Evolutionary conservation across 208 protist genomes (phyloP).

Genomic region (Lotmaria passim): DNA sequence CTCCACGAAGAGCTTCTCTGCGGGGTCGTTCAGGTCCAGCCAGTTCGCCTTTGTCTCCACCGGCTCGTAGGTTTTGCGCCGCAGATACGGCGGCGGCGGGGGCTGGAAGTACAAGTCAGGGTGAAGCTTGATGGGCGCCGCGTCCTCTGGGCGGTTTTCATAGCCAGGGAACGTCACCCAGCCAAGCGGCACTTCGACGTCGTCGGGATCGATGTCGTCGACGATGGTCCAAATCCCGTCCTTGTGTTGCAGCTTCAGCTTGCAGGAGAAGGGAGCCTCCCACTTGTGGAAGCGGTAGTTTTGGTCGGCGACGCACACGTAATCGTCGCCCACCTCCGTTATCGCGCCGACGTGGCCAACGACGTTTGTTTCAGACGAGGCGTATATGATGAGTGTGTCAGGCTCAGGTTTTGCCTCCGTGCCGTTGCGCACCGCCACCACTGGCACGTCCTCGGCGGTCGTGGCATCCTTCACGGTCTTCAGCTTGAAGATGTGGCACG

Average conservation of each 20-base stretch:
- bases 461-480: slow-evolving; percentile 65
- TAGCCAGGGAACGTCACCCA: slow-evolving; percentile 87
- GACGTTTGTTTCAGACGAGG: slow-evolving; percentile 48
- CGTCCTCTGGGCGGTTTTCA: slow-evolving; percentile 54
- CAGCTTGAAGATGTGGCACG: slow-evolving; percentile 79
- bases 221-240: slow-evolving; percentile 70
- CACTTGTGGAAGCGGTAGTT: slow-evolving; percentile 90
- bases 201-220: slow-evolving; percentile 58
- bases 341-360: slow-evolving; percentile 86
- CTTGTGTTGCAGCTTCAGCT: slow-evolving; percentile 56
- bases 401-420: slow-evolving; percentile 63
- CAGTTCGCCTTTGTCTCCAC: slow-evolving; percentile 57
- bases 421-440: slow-evolving; percentile 61
- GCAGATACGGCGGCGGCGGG: slow-evolving; percentile 54
- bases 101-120: slow-evolving; percentile 59
- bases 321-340: slow-evolving; percentile 86
- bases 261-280: slow-evolving; percentile 59
- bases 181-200: slow-evolving; percentile 68
- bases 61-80: slow-evolving; percentile 64
- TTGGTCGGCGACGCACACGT: slow-evolving; percentile 85
- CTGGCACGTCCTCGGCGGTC: slow-evolving; percentile 57
- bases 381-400: slow-evolving; percentile 82
- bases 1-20: slow-evolving; percentile 77
- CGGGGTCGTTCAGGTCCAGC: slow-evolving; percentile 79
- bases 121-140: slow-evolving; percentile 54